A percentile compares a stretch with the other conserved stretches of the same genome.
phyloP scores from a whole-genome alignment of 2,329 filamentous ascomycete species.

The Aspergillus uvarum region DNA sequence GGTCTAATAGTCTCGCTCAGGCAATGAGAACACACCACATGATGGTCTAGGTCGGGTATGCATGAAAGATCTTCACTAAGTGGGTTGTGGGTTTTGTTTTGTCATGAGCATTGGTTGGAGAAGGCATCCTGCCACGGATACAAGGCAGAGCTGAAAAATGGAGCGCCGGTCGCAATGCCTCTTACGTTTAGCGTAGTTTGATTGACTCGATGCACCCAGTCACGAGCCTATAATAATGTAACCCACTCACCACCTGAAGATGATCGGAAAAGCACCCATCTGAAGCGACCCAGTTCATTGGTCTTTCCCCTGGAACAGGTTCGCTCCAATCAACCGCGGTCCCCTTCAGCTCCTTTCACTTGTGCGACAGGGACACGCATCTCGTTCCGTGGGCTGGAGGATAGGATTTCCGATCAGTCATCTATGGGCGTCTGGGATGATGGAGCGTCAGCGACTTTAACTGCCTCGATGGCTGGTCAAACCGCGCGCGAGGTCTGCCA shows the following conservation, averaged over 20 bases:
- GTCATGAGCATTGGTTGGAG: slow-evolving; percentile 1
- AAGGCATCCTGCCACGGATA: slow-evolving; percentile 5
- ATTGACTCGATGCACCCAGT: slow-evolving; percentile 16
- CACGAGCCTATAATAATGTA: slow-evolving; percentile 7
- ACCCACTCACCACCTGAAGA: slow-evolving; percentile 13
- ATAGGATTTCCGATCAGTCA: not conserved
- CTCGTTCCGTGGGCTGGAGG: not conserved
- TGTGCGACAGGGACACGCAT: not conserved
- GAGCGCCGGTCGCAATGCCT: slow-evolving; percentile 2
- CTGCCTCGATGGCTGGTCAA: too few species aligned
- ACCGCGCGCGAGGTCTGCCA: not conserved
- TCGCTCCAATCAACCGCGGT: slow-evolving; percentile 1
- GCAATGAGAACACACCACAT: slow-evolving; percentile 1
- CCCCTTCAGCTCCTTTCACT: not conserved
- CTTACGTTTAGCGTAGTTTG: slow-evolving; percentile 1
- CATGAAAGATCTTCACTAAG: not conserved
- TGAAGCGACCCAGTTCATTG: slow-evolving; percentile 15
- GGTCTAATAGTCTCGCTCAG: slow-evolving; percentile 2
- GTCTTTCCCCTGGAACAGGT: slow-evolving; percentile 9
- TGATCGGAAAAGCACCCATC: slow-evolving; percentile 19
- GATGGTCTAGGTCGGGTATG: slow-evolving; percentile 1
- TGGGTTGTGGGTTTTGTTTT: not conserved
- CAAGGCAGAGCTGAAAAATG: slow-evolving; percentile 8
- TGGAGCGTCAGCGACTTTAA: too few species aligned
- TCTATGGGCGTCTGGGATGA: not conserved